These are phyloP conservation scores for Cylindrodendrum hubeiense DNA, from an alignment of 2,329 filamentous ascomycete species.

Conservation along the genomic window DNA sequence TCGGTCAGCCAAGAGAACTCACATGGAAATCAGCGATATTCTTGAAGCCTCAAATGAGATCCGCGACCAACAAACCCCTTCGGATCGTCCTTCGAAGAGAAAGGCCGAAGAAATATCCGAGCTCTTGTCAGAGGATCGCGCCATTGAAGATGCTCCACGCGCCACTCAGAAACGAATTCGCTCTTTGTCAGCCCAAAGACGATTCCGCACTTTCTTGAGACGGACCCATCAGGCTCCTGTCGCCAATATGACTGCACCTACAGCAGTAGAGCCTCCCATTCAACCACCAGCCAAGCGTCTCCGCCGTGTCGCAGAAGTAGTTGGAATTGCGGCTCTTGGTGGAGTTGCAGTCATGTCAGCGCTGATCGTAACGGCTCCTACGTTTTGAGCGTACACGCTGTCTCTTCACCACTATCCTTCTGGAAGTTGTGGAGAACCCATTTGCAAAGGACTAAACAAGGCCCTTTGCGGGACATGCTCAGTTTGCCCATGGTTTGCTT, in stretches of 20 bases:
- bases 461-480: not conserved
- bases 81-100: slow-evolving; percentile 36
- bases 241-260: not conserved
- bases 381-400: slow-evolving; percentile 24
- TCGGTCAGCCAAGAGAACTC: slow-evolving; percentile 13
- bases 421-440: not conserved
- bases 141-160: not conserved
- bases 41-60: slow-evolving; percentile 6
- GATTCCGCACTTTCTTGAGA: not conserved
- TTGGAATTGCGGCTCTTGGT: slow-evolving; percentile 53
- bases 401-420: slow-evolving; percentile 5
- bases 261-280: not conserved
- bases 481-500: not conserved
- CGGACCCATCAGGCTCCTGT: not conserved
- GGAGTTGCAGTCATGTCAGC: slow-evolving; percentile 55
- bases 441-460: not conserved
- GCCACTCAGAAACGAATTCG: not conserved
- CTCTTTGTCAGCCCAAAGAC: not conserved
- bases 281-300: slow-evolving; percentile 47
- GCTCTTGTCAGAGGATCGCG: slow-evolving; percentile 29
- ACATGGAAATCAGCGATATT: slow-evolving; percentile 14
- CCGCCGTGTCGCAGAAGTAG: slow-evolving; percentile 50
- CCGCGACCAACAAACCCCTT: slow-evolving; percentile 3
- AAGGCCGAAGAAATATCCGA: slow-evolving; percentile 46
- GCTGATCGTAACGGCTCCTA: slow-evolving; percentile 54